These are phyloP conservation scores for Penicillium alfredii DNA, from an alignment of 495 filamentous ascomycete species.

Conservation along the genomic window DNA sequence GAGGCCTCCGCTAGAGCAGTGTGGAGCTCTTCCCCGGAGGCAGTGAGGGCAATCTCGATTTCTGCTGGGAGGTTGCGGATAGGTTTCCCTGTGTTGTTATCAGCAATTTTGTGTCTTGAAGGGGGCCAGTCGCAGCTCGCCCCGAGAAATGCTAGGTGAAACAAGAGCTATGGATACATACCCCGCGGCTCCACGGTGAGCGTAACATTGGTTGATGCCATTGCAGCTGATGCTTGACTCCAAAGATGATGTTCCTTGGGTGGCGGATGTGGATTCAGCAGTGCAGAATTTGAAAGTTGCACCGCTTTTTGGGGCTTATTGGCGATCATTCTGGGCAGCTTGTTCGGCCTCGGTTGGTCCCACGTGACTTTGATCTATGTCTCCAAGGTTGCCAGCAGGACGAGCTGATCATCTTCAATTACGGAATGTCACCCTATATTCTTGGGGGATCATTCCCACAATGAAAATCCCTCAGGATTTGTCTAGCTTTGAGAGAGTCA, in stretches of 20 bases:
- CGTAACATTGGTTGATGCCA: slow-evolving; percentile 31
- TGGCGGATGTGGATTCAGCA: neutral
- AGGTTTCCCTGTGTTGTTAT: slow-evolving; percentile 45
- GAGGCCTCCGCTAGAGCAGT: slow-evolving; percentile 47
- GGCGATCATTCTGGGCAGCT: too few relatives aligned
- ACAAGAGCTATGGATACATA: slow-evolving; percentile 16
- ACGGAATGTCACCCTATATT: too few relatives aligned
- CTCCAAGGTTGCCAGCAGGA: too few relatives aligned
- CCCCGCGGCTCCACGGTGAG: slow-evolving; percentile 38
- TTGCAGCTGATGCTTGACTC: slow-evolving; percentile 15
- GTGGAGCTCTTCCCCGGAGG: slow-evolving; percentile 61
- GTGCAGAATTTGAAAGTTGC: too few relatives aligned
- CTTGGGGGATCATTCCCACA: too few relatives aligned
- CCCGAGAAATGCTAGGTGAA: too few relatives aligned
- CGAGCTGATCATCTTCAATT: too few relatives aligned
- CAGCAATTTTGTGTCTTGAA: too few relatives aligned
- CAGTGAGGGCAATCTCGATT: slow-evolving; percentile 53
- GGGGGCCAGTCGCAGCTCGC: too few relatives aligned
- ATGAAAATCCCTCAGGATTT: too few relatives aligned
- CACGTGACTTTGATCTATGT: slow-evolving; percentile 14
- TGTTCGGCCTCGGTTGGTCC: slow-evolving; percentile 13
- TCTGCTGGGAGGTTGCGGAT: slow-evolving; percentile 67
- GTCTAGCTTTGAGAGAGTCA: too few relatives aligned
- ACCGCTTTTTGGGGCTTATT: too few relatives aligned
- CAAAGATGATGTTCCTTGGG: neutral